Conservation (phyloP, 208 protist genomes). For the Entamoeba dispar region DNA sequence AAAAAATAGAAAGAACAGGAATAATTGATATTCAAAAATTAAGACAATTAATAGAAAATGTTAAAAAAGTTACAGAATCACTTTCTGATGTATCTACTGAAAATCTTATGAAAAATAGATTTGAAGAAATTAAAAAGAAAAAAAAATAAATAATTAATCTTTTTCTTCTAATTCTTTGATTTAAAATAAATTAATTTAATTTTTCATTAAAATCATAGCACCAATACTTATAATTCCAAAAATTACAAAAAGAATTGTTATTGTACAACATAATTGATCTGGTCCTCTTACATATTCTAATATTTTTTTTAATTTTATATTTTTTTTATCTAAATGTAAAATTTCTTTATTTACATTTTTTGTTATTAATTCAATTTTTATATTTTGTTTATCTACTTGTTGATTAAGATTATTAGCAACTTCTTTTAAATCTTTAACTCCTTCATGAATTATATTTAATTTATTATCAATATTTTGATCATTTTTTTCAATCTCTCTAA, state of each 20-base stretch:
- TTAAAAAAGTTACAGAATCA: not conserved
- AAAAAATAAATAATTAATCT: not conserved
- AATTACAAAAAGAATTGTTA: not conserved
- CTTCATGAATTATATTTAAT: not conserved
- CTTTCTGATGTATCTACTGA: not conserved
- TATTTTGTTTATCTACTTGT: not conserved
- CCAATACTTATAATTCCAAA: not conserved
- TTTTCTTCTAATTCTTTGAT: too few species aligned
- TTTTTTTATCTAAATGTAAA: not conserved
- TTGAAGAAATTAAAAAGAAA: not conserved
- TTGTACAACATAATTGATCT: not conserved
- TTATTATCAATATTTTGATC: not conserved
- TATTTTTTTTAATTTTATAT: not conserved
- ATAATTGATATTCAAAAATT: not conserved
- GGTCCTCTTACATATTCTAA: not conserved
- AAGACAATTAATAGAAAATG: not conserved
- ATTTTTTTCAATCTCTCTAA: not conserved
- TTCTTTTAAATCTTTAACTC: not conserved
- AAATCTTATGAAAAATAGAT: not conserved
- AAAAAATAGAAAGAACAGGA: not conserved
- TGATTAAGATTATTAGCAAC: not conserved
- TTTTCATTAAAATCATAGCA: not conserved
- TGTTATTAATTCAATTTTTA: not conserved
- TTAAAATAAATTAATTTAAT: not conserved
- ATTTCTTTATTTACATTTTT: not conserved